These are phyloP conservation scores for Aaosphaeria pasadenensis DNA, from an alignment of 2,329 filamentous ascomycete species.

Conservation along the genomic window DNA sequence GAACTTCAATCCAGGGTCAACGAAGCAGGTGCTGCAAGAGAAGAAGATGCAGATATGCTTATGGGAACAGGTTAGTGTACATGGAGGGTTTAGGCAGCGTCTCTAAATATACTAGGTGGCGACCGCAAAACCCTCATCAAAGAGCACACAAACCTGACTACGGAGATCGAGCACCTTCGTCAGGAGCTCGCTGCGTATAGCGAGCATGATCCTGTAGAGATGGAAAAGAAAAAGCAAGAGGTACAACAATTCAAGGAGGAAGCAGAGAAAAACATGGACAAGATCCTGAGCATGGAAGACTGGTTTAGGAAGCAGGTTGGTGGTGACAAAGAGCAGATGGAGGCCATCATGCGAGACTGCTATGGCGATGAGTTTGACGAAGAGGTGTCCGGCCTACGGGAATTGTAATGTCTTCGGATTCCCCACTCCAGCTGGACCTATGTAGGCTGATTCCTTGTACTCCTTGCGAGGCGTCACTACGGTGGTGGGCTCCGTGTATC, in stretches of 20 bases:
- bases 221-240: constrained; percentile 40
- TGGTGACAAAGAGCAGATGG: constrained; percentile 44
- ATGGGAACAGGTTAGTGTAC: constrained; percentile 22
- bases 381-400: constrained; percentile 48
- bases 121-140: constrained; percentile 38
- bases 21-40: constrained; percentile 35
- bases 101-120: constrained; percentile 12
- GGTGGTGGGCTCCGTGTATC: too few relatives aligned
- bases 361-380: constrained; percentile 55
- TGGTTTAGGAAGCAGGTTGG: constrained; percentile 37
- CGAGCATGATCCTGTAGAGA: constrained; percentile 45
- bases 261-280: constrained; percentile 41
- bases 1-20: constrained; percentile 43
- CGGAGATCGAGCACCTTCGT: constrained; percentile 37
- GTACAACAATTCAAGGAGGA: constrained; percentile 22
- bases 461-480: too few relatives aligned
- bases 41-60: constrained; percentile 38
- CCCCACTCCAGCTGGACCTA: too few relatives aligned
- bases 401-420: too few relatives aligned
- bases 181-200: constrained; percentile 44
- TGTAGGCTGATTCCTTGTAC: too few relatives aligned
- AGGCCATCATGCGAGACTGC: constrained; percentile 42
- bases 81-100: background rate
- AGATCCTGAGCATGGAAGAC: constrained; percentile 46
- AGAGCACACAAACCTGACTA: constrained; percentile 33